A percentile compares a stretch with the other conserved stretches of the same genome.
Conservation (phyloP, 768 basidiomycete genomes). For the Ephemerocybe angulata region DNA sequence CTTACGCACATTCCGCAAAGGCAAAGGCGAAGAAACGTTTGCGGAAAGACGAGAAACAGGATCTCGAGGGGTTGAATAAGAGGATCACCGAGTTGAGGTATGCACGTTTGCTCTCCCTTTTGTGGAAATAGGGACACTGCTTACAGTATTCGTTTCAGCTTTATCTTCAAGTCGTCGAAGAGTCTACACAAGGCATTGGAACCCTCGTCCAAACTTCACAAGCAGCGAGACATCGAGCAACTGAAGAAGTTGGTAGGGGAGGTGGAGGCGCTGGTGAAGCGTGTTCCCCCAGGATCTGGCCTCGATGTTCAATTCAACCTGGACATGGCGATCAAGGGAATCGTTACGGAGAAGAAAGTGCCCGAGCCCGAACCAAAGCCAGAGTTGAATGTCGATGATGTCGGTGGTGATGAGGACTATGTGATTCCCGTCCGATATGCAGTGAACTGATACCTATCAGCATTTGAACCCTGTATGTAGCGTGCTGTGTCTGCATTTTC, state of each 20-base stretch:
- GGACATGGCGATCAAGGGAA: constrained; percentile 16
- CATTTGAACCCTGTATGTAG: too few relatives aligned
- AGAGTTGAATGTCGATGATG: constrained; percentile 12
- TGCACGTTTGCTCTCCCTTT: neutral
- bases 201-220: constrained; percentile 19
- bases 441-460: too few relatives aligned
- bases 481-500: too few relatives aligned
- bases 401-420: neutral
- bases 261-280: constrained; percentile 14
- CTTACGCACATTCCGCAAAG: constrained; percentile 1
- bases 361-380: constrained; percentile 16
- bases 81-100: constrained; percentile 20
- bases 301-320: constrained; percentile 17
- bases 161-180: constrained; percentile 14
- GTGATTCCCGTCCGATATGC: neutral
- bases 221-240: constrained; percentile 16
- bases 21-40: constrained; percentile 18
- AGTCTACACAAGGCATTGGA: constrained; percentile 14
- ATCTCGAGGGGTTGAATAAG: constrained; percentile 19
- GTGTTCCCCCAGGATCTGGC: constrained; percentile 12
- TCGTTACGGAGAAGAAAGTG: constrained; percentile 12
- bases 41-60: constrained; percentile 13
- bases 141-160: constrained; percentile 3
- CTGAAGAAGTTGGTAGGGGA: constrained; percentile 15
- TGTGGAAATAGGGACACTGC: neutral